Conservation (phyloP, 371 early-diverging fungal species). For the Mortierella sp. region DNA sequence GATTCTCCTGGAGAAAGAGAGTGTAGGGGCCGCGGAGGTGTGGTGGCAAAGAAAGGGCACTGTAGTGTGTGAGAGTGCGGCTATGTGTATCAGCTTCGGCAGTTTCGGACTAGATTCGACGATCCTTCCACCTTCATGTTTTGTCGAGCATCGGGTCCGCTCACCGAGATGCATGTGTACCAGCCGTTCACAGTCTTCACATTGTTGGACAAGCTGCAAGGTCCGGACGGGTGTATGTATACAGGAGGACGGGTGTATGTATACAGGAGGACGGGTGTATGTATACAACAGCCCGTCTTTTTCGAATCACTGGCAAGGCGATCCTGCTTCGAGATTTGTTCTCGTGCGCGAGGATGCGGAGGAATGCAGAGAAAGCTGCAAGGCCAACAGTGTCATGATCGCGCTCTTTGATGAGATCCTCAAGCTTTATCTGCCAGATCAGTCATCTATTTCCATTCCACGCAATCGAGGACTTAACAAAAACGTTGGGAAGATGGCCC, state of each 20-base stretch:
- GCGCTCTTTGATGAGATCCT: not conserved
- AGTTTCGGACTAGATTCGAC: not conserved
- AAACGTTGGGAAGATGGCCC: not conserved
- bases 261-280: not conserved
- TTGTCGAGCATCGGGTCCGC: conserved; percentile 2
- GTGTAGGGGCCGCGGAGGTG: too few relatives aligned
- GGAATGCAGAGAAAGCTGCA: not conserved
- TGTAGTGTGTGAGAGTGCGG: too few relatives aligned
- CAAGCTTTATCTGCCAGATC: not conserved
- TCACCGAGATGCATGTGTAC: not conserved
- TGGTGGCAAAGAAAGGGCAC: too few relatives aligned
- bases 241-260: too few relatives aligned
- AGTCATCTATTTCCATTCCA: not conserved
- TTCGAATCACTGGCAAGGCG: not conserved
- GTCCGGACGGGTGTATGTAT: not conserved
- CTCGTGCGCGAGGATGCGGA: not conserved
- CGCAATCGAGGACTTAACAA: not conserved
- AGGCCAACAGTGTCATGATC: not conserved
- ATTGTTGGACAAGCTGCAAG: not conserved
- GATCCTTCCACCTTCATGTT: not conserved
- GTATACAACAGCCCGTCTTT: not conserved
- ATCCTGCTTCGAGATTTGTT: not conserved
- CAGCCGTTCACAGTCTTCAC: not conserved
- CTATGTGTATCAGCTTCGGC: conserved; percentile 5
- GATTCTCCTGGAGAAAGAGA: too few relatives aligned